phyloP scores from a whole-genome alignment of 2,329 filamentous ascomycete genomes.

The Pestalotiopsis sp. region DNA sequence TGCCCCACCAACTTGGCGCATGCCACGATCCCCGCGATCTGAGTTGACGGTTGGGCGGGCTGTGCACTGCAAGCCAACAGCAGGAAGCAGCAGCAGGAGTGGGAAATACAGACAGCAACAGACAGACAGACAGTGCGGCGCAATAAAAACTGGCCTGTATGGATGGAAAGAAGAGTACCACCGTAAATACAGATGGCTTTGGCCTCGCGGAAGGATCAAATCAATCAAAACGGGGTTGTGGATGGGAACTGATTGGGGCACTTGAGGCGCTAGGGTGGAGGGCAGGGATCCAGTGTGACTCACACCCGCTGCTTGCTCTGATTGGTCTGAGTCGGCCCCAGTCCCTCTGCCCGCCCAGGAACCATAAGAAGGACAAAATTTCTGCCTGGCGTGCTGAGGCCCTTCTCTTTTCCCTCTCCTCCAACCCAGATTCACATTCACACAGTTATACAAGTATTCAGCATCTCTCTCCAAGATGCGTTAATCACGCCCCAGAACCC shows the following conservation, averaged over 20 bases:
- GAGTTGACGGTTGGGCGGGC: background rate
- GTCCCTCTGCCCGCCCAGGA: background rate
- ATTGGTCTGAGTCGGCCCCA: conserved; percentile 11
- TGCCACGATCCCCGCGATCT: background rate
- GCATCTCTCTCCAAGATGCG: conserved; percentile 56
- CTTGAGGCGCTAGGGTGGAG: background rate
- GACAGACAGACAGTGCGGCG: background rate
- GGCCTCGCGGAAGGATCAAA: background rate
- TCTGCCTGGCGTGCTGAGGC: conserved; percentile 15
- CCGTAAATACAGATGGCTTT: background rate
- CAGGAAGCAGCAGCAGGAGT: background rate
- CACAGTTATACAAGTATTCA: conserved; percentile 36
- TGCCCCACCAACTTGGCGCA: background rate
- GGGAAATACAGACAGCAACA: background rate
- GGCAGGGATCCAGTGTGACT: conserved; percentile 9
- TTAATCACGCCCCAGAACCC: conserved; percentile 51
- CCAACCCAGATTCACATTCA: conserved; percentile 26
- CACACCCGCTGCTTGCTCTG: conserved; percentile 12
- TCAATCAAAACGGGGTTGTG: background rate
- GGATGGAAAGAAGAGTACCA: background rate
- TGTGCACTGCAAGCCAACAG: background rate
- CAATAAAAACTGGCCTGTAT: background rate
- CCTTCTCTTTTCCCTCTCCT: conserved; percentile 29
- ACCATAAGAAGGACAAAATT: conserved; percentile 13
- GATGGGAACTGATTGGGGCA: background rate